phyloP scores from a whole-genome alignment of 139 green algal genomes.

The Tetradesmus obliquus region DNA sequence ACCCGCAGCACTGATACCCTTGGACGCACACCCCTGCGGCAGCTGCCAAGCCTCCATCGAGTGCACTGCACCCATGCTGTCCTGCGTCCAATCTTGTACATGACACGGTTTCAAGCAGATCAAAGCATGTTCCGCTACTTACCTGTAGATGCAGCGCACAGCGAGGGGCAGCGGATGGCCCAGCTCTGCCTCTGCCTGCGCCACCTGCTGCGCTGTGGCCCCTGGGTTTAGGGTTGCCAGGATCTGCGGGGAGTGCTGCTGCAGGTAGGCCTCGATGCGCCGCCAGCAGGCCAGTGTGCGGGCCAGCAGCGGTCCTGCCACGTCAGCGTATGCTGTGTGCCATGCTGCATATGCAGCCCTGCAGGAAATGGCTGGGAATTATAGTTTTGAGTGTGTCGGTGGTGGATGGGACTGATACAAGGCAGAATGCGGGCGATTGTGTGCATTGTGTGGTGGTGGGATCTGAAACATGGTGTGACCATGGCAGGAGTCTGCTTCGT shows the following conservation, averaged over 20 bases:
- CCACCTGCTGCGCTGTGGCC: conserved; percentile 9
- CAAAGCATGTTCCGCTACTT: neutral
- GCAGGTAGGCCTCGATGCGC: conserved; percentile 18
- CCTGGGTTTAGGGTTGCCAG: conserved; percentile 24
- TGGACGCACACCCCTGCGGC: neutral
- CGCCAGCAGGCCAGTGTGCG: conserved; percentile 4
- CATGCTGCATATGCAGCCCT: conserved; percentile 34
- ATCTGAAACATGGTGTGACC: neutral
- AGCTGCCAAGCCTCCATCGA: neutral
- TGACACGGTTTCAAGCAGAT: neutral
- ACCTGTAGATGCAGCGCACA: conserved; percentile 39
- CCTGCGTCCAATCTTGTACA: neutral
- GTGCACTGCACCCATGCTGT: neutral
- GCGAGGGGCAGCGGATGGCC: conserved; percentile 22
- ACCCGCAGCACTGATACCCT: conserved; percentile 2
- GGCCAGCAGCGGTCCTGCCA: neutral
- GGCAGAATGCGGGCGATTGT: neutral
- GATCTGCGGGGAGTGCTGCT: conserved; percentile 15
- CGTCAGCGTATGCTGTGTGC: conserved; percentile 15
- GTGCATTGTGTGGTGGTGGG: neutral
- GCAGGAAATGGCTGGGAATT: neutral
- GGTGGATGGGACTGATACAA: neutral
- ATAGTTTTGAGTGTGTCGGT: too few relatives aligned
- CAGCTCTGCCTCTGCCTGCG: conserved; percentile 22
- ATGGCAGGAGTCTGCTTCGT: neutral